Evolutionary conservation across 2,329 filamentous ascomycete genomes (phyloP), one percentile per base, ranked within the genome.

Genomic region (Lasiodiplodia sp.): DNA sequence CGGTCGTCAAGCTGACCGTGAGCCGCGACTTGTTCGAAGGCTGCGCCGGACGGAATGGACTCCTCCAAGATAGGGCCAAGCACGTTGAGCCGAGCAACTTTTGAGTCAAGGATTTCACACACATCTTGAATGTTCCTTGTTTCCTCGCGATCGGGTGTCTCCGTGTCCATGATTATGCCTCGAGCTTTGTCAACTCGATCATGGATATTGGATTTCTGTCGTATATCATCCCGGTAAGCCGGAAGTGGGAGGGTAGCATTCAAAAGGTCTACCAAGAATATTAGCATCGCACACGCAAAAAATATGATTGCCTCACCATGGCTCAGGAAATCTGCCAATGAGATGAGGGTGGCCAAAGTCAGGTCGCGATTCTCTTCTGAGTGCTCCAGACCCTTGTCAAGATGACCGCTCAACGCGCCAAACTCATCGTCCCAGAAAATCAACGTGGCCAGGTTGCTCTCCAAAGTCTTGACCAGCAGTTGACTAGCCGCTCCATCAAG

Each of bases 11-110:
- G 51, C 12, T 53, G 47, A 7, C 37, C 47, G 25, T 49, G 63
- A 3, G 44, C n/a, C 14, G 47, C 38, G 14, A 53, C 52, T 53
- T 67, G 53, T 58, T 69, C 69, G 23, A 58, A 47, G 8, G 55
- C 55, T 5, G 52, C 47, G 18, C 63, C 62, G 18, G 66, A 47
- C 12, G 56, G 44, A 18, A 65, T 34, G 28, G 14, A 44, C 2
- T 55, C 34, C 28, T 69, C 69, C 12, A 70, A 63, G 21, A 68
- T 70, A 11, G 69, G 49, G n/a, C 63, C 40, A 38, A 70, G 63
- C 1, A 69, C 28, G 12, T 37, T 69, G 23, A 70, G 67, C 8
- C 69, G 57, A 18, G 60, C 49, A 18, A 64, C 56, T 40, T 52
- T 70, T 14, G 52, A 62, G 12, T 63, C 34, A 10, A 70, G 25